Base-by-base conservation (phyloP, 139 green algal species). In the Chlamydomonas sp. region DNA sequence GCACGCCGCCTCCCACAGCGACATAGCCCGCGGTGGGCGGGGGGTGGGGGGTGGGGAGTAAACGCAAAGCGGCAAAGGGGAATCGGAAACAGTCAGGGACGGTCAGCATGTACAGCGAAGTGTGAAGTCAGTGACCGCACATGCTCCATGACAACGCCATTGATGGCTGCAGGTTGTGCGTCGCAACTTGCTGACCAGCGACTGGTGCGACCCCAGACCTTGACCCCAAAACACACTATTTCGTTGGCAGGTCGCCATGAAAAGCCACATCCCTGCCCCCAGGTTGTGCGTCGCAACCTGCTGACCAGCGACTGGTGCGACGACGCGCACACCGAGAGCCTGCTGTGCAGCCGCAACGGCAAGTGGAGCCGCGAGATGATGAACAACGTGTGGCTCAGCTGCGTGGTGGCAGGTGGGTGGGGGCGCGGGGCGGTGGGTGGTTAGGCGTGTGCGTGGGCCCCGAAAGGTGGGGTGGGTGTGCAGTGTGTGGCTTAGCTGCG, bases 271-370 rank as follows among this genome's bases (percentile, higher is more conserved):
- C 6, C 1, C 20, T 3, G 7, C n/a, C 71, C 20, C 15, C 94
- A 91, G 89, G 74, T 90, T 15, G 88, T 98, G 0, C 81, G 93
- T 20, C 93, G 96, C 66, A 99, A 98, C 89, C 91, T 99, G 83
- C 90, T 99, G 78, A 93, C 97, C 20, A 94, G 94, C 1, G 97
- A 99, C 93, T 99, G 95, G 93, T 92, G 90, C 49, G 98, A 99
- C 85, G 91, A 96, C 17, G 90, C 95, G 64, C 97, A 99, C 91
- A 72, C 69, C 0, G 96, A 99, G 94, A 96, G 88, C 78, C 90
- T 99, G 67, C 92, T 99, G 2, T 90, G 92, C 91, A 76, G 82
- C 59, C 3, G 59, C 63, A 94, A 96, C 71, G n/a, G 58, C 66
- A 94, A 94, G 82, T 95, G 91, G 89, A 93, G 92, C 68, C 83